Base-by-base conservation (phyloP, 2,329 filamentous ascomycete species). In the Sclerotinia borealis region DNA sequence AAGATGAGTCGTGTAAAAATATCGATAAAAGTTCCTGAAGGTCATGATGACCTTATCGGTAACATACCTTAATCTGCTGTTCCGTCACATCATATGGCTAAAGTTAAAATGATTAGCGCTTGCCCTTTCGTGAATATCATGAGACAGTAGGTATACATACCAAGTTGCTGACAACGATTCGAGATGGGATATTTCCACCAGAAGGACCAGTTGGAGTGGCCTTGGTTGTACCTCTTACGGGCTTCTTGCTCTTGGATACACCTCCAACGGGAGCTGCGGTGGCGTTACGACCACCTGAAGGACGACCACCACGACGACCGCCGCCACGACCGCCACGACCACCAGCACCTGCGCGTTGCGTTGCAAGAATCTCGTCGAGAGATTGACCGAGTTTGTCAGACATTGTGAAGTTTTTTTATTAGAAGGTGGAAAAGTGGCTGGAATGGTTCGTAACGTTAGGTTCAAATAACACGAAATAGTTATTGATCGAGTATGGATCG, bases 1-100 rank as follows among this genome's bases (percentile, higher is more conserved):
- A 63, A 56, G 52, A 63, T 31, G 36, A 62, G 52, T 15, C 60
- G 51, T 58, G 15, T 63, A 83, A 80, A 83, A 86, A 88, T 83
- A 85, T 86, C 85, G 83, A 84, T 81, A 80, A 83, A 87, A 89
- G 83, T 86, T 86, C 85, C 54, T 58, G 83, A 83, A 83, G 86
- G 82, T 79, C 75, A 78, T 76, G 80, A 78, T 75, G 80, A 85
- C 87, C 88, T 88, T 83, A 89, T 85, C 83, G 87, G 92, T 90
- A 92, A 99, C 95, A 96, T 99, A 99, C 95, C 95, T 99, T 98
- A 83, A 99, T 96, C 88, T 96, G 91, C 81, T 81, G 82, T 85
- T 98, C 93, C 80, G 87, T 91, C 79, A 99, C 92, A 87, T 99
- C 95, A 82, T 89, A 88, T 77, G 95, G 95, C 92, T 98, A 52